Base-by-base conservation (phyloP, 2,329 filamentous ascomycete genomes). In the Exophiala sp. region DNA sequence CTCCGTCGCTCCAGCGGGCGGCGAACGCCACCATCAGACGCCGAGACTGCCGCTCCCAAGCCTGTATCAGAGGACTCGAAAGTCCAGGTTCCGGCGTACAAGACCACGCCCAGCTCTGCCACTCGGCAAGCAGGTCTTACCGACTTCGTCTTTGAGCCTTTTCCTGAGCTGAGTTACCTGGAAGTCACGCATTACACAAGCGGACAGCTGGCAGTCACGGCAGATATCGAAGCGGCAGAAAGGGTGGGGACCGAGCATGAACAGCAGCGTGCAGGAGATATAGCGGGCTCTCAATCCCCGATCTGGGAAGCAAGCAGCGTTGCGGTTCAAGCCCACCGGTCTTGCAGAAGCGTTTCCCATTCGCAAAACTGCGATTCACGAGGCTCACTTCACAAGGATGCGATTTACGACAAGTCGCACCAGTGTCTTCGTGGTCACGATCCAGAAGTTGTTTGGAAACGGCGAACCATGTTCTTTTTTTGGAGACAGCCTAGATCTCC, bases 151-250 rank as follows among this genome's bases (percentile, higher is more conserved):
- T 18, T 35, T n/a, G 32, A n/a, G 6, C n/a, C 32, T 18, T 35
- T 35, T 35, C 13, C 32, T 18, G 32, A 35, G 6, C 11, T 6
- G 11, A 18, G 5, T 5, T 35, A 18, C 32, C 5, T 38, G 16
- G 13, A 19, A 4, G 2, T 16, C 6, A 19, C 38, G 16, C n/a
- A n/a, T 2, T 22, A 44, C 4, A 56, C 54, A 10, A 53, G 50
- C 32, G 53, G 53, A 16, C 43, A 48, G 30, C 47, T 56, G 13
- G 53, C 53, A 16, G 50, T 50, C 16, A 45, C 43, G 34, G 50
- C 53, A 22, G 51, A 56, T 29, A 24, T 43, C 9, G 45, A 46
- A 10, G 42, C 11, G 3, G 13, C 46, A 18, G 43, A 14, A 14
- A 38, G 30, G 35, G 19, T n/a, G 8, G 34, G 18, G 13, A 19